These are phyloP conservation scores for Canna indica DNA, from an alignment of 176 grass and related monocot species.

Conservation along the genomic window DNA sequence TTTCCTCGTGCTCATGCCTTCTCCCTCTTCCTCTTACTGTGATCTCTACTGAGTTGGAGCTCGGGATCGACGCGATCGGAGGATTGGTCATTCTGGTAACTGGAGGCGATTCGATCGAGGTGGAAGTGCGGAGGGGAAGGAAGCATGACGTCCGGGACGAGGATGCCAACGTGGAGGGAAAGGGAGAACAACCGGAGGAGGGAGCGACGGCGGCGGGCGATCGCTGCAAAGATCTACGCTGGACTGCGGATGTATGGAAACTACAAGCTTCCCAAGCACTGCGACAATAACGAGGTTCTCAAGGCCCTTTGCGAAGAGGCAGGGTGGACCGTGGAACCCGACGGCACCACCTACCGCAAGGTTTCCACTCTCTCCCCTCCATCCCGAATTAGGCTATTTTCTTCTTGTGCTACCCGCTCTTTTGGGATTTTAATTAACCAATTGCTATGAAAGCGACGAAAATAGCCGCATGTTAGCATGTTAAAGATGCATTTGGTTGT, in stretches of 20 bases:
- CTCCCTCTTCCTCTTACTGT: background rate
- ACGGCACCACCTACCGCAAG: slow-evolving; percentile 88
- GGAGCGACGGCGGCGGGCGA: slow-evolving; percentile 76
- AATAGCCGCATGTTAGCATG: background rate
- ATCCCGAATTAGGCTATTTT: background rate
- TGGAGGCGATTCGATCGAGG: slow-evolving; percentile 8
- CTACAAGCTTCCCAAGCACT: slow-evolving; percentile 67
- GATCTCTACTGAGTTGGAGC: background rate
- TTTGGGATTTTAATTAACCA: background rate
- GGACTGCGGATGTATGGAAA: slow-evolving; percentile 76
- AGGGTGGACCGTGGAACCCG: slow-evolving; percentile 64
- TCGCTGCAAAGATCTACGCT: slow-evolving; percentile 90
- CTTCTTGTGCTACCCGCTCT: background rate
- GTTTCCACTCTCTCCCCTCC: slow-evolving; percentile 3
- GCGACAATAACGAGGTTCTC: slow-evolving; percentile 90
- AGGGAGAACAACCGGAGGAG: slow-evolving; percentile 78
- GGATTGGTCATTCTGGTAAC: background rate
- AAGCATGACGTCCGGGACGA: slow-evolving; percentile 39
- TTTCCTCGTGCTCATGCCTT: background rate
- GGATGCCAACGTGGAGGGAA: slow-evolving; percentile 56
- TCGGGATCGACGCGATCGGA: background rate
- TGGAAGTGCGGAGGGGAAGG: slow-evolving; percentile 3
- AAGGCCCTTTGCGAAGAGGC: slow-evolving; percentile 75
- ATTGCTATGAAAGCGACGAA: background rate
- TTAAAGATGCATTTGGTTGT: background rate